These are phyloP conservation scores for Kokia cookei DNA, from an alignment of 441 rosid species.

Conservation along the genomic window DNA sequence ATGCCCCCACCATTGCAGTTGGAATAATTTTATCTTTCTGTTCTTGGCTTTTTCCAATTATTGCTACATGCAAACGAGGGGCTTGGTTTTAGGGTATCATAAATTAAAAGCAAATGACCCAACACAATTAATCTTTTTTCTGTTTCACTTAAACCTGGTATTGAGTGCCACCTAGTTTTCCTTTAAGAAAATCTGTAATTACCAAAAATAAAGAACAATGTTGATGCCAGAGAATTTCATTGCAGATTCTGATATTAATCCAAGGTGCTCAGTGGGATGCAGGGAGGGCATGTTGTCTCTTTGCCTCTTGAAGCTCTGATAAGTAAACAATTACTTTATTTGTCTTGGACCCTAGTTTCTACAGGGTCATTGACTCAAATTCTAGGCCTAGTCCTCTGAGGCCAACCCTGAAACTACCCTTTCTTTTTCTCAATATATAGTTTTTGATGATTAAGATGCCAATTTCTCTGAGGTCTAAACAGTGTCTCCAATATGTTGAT, in stretches of 20 bases:
- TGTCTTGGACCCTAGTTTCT: no score
- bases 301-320: neutral
- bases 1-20: neutral
- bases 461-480: no score
- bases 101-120: neutral
- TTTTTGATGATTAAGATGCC: no score
- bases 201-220: neutral
- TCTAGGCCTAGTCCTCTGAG: neutral
- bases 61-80: neutral
- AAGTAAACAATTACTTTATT: no score
- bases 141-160: neutral
- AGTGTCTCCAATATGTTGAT: no score
- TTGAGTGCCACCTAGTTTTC: neutral
- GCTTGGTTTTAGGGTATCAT: neutral
- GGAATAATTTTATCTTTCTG: neutral
- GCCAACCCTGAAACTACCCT: no score
- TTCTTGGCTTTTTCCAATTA: neutral
- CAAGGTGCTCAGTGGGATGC: neutral
- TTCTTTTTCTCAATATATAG: no score
- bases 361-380: neutral
- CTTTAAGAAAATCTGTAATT: neutral
- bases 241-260: neutral
- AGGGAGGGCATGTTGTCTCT: neutral
- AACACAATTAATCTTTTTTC: neutral
- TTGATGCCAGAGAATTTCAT: neutral